Evolutionary conservation across 2,329 filamentous ascomycete genomes (phyloP), one percentile per base, ranked within the genome.

Genomic region (Neopestalotiopsis sp.): DNA sequence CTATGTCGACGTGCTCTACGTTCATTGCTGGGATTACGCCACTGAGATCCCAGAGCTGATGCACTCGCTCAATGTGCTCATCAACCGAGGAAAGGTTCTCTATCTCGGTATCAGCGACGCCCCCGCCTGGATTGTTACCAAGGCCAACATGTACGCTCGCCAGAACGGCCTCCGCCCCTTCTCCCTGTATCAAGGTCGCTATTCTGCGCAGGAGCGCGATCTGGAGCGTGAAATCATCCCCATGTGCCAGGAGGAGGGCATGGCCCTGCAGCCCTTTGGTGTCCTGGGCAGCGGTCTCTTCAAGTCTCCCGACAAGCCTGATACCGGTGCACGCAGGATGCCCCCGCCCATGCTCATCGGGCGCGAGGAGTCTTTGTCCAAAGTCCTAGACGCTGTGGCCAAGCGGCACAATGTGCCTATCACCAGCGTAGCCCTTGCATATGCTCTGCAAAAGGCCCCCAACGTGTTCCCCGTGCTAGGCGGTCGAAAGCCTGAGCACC

Each of bases 1-100:
- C 64, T 93, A 78, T 66, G 78, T 84, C 68, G 82, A 84, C 72
- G 74, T 83, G 7, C 42, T 49, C 14, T 49, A 49, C 14, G 42
- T 49, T 6, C 42, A 49, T 7, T 49, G 42, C 17, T 58, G 56
- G 56, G 56, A 58, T 30, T 58, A n/a, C 5, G 56, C 56, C 4
- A 58, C 56, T 4, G 14, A 14, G 56, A 20, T 58, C 56, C 12
- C 14, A 9, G 56, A 58, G n/a, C 14, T 58, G n/a, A 58, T 58
- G 56, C 14, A 14, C 4, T 20, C 14, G 2, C 56, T 58, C 17
- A 14, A 58, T 10, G n/a, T 14, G 12, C 56, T 58, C 9, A 20
- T 58, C 56, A 58, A n/a, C 14, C 14, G 5, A 4, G n/a, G 56
- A 24, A 14, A 58, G 28, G 13, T 58, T n/a, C n/a, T 58, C 12